These are phyloP conservation scores for Limnanthes douglasii DNA, from an alignment of 345 rosid species.

Conservation along the genomic window DNA sequence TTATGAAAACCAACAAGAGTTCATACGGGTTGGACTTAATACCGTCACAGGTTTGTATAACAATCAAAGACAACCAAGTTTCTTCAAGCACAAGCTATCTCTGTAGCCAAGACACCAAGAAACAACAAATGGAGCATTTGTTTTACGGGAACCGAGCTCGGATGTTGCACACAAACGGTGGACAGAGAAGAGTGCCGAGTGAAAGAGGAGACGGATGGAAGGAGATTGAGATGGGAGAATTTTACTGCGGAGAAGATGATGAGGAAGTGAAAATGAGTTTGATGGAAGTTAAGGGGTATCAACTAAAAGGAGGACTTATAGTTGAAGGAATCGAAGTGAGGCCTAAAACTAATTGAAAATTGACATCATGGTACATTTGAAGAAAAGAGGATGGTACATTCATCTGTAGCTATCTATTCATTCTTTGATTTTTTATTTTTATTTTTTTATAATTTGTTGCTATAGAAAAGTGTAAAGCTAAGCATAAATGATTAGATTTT, in stretches of 20 bases:
- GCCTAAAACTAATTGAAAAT: too few species aligned
- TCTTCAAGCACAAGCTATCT: slow-evolving; percentile 12
- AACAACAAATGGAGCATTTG: slow-evolving; percentile 13
- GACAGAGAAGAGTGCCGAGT: slow-evolving; percentile 3
- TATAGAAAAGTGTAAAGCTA: too few species aligned
- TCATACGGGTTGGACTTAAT: slow-evolving; percentile 30
- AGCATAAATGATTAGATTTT: too few species aligned
- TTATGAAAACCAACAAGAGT: slow-evolving; percentile 16
- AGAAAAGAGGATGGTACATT: too few species aligned
- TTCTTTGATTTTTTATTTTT: too few species aligned
- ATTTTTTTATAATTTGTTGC: too few species aligned
- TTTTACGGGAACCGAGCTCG: slow-evolving; percentile 10
- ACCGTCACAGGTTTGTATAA: slow-evolving; percentile 22
- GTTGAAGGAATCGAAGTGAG: slow-evolving; percentile 28
- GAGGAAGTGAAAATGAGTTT: slow-evolving; percentile 17
- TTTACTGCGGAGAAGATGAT: slow-evolving; percentile 15
- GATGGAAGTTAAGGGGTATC: slow-evolving; percentile 24
- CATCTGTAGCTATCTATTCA: too few species aligned
- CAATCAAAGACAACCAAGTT: slow-evolving; percentile 6
- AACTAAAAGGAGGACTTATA: slow-evolving; percentile 34
- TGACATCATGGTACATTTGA: too few species aligned
- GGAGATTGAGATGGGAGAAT: slow-evolving; percentile 34
- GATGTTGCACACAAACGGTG: slow-evolving; percentile 4
- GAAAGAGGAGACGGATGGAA: slow-evolving; percentile 30
- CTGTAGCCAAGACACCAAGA: slow-evolving; percentile 15